Base-by-base conservation (phyloP, 2,329 filamentous ascomycete species). In the Diplodia sapinea region DNA sequence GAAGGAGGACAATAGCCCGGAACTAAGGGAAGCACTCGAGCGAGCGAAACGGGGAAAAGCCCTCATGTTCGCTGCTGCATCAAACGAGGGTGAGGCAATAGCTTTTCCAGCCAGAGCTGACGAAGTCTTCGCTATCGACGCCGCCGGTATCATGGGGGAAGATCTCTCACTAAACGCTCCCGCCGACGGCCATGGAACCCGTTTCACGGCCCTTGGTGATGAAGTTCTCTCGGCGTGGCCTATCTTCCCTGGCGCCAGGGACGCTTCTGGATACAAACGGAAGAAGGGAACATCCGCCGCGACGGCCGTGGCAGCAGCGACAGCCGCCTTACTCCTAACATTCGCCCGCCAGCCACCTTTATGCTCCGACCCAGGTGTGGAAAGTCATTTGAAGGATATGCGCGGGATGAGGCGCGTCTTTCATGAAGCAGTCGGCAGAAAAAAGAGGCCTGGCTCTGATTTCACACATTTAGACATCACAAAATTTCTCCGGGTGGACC, bases 231-330 rank as follows among this genome's bases (percentile, higher is more conserved):
- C 51, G 26, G 51, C 26, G 26, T 54, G 51, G 51, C 51, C 51
- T 13, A 29, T 29, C 6, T 31, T 17, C 6, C 12, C 51, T 3
- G 26, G 15, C 13, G 7, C 47, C 4, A 13, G 26, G 11, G 4
- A 2, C 13, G 17, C 23, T 4, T 40, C 13, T 13, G 51, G 55
- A n/a, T 43, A n/a, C 17, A 17, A 55, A 47, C 59, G 66, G 29
- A 56, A 15, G 36, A 38, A 33, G 2, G 70, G 69, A 6, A 71
- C 66, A 4, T 71, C 70, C 3, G 56, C 38, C 13, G 69, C 69
- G 1, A 70, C 70, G 15, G 68, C 70, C 2, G 63, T 71, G 5
- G 69, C 69, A 4, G 70, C 70, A 12, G 70, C 66, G 4, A 69
- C 68, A 43, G 70, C 70, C 5, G 68, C 59, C 17, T 52, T 70